A percentile compares a stretch with the other conserved stretches of the same genome.
phyloP scores from a whole-genome alignment of 2,329 filamentous ascomycete species.

The Capronia coronata region DNA sequence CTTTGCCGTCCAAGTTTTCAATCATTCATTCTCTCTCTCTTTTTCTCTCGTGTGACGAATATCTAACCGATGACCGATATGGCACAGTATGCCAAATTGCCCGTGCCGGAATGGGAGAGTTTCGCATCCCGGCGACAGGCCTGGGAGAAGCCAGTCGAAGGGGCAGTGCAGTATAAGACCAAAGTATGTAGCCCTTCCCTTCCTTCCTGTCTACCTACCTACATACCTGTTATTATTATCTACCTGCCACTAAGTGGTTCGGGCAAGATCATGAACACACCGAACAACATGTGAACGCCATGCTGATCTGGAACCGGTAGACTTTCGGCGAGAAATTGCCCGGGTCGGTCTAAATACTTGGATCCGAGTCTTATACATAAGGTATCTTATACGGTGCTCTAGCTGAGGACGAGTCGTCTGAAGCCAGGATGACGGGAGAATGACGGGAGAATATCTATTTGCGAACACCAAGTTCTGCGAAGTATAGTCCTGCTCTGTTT shows the following conservation, averaged over 20 bases:
- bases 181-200: slow-evolving; percentile 9
- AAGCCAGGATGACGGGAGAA: too few species aligned
- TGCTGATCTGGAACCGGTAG: slow-evolving; percentile 1
- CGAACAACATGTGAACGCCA: not conserved
- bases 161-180: slow-evolving; percentile 22
- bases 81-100: slow-evolving; percentile 18
- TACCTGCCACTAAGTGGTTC: too few species aligned
- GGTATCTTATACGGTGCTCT: too few species aligned
- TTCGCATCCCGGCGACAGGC: slow-evolving; percentile 20
- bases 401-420: too few species aligned
- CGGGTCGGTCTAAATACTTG: slow-evolving; percentile 15
- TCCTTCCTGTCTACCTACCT: not conserved
- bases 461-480: too few species aligned
- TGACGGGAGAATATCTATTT: too few species aligned
- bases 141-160: slow-evolving; percentile 23
- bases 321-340: slow-evolving; percentile 17
- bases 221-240: not conserved
- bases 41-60: too few species aligned
- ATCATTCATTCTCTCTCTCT: not conserved
- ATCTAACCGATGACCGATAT: not conserved
- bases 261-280: too few species aligned
- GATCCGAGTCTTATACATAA: too few species aligned
- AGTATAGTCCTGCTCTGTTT: too few species aligned
- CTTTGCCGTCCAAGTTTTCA: not conserved
- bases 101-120: slow-evolving; percentile 25